Evolutionary conservation across 257 asterid genomes (phyloP).

Genomic region (Rauvolfia tetraphylla): DNA sequence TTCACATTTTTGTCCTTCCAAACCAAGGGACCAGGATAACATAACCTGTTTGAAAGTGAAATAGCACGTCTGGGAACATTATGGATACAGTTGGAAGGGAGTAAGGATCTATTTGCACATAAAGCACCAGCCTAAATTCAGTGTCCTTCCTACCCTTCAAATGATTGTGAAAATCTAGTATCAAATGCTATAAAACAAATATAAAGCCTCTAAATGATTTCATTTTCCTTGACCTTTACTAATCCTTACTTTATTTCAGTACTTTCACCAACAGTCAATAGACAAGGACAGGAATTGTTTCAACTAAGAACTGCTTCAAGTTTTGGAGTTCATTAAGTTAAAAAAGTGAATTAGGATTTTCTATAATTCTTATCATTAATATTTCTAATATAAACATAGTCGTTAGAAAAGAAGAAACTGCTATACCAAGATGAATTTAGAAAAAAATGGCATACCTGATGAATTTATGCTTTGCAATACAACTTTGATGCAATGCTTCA

Average conservation of each 20-base stretch:
- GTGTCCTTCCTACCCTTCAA: background rate
- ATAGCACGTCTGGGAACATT: background rate
- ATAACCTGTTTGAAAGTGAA: background rate
- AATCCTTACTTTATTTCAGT: background rate
- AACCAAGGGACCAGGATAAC: background rate
- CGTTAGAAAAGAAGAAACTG: slow-evolving; percentile 9
- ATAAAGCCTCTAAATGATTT: background rate
- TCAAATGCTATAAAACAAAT: background rate
- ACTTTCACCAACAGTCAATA: background rate
- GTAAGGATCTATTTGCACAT: background rate
- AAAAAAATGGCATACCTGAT: slow-evolving; percentile 46
- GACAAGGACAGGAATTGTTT: background rate
- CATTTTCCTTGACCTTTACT: background rate
- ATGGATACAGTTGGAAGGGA: background rate
- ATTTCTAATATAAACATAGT: slow-evolving; percentile 1
- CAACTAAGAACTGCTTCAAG: background rate
- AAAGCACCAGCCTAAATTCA: background rate
- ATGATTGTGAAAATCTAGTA: background rate
- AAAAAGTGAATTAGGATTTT: background rate
- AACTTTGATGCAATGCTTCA: slow-evolving; percentile 62
- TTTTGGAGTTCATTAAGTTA: background rate
- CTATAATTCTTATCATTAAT: background rate
- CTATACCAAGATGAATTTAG: slow-evolving; percentile 52
- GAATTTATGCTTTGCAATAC: slow-evolving; percentile 65
- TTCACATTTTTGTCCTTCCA: background rate